phyloP scores from a whole-genome alignment of 164 flowering plant genomes.

The Hamamelis virginiana region DNA sequence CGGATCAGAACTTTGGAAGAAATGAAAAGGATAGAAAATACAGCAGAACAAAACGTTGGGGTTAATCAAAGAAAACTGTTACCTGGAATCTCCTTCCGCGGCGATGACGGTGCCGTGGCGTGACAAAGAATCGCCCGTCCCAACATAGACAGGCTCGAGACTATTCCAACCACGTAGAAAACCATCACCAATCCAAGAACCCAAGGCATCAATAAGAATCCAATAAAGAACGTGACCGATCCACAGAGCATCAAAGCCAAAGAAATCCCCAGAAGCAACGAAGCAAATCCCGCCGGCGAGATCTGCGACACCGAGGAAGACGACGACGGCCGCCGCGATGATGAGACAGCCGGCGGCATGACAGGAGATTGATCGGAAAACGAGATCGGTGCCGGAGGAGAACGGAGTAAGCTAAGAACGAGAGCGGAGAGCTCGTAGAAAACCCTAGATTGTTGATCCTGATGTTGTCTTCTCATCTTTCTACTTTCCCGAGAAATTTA shows the following conservation, averaged over 20 bases:
- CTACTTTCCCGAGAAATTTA: neutral
- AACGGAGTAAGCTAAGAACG: slow-evolving; percentile 54
- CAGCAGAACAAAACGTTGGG: neutral
- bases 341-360: slow-evolving; percentile 8
- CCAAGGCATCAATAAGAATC: slow-evolving; percentile 97
- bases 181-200: slow-evolving; percentile 77
- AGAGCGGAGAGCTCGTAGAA: slow-evolving; percentile 72
- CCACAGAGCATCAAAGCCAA: slow-evolving; percentile 91
- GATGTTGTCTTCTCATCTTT: slow-evolving; percentile 39
- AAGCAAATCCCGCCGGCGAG: slow-evolving; percentile 81
- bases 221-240: slow-evolving; percentile 87
- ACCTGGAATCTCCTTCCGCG: slow-evolving; percentile 58
- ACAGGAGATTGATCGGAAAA: slow-evolving; percentile 27
- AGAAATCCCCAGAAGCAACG: slow-evolving; percentile 80
- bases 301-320: slow-evolving; percentile 44
- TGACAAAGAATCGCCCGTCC: slow-evolving; percentile 65
- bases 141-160: slow-evolving; percentile 60
- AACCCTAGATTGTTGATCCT: slow-evolving; percentile 60
- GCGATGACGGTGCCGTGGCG: slow-evolving; percentile 35
- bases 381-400: slow-evolving; percentile 45
- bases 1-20: neutral
- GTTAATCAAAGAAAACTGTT: neutral
- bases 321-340: slow-evolving; percentile 15
- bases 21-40: neutral
- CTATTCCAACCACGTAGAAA: slow-evolving; percentile 67